These are phyloP conservation scores for Pythium chondricola DNA, from an alignment of 352 stramenopile species.

Conservation along the genomic window DNA sequence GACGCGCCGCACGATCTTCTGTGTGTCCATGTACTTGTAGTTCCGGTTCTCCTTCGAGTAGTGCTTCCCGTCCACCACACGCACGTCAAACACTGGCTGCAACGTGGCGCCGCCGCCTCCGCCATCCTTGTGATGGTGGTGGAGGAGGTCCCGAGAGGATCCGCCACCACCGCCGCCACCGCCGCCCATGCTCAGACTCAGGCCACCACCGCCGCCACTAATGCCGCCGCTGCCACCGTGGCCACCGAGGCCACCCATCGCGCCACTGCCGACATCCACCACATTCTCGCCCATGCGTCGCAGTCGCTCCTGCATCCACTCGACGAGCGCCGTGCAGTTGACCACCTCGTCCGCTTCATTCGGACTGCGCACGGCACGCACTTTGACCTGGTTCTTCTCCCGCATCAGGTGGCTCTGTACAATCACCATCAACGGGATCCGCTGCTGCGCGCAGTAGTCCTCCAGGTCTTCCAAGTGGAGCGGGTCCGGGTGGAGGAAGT, in stretches of 20 bases:
- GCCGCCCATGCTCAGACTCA: not conserved
- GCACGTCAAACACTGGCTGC: conserved; percentile 73
- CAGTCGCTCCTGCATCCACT: conserved; percentile 55
- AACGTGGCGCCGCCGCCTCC: conserved; percentile 12
- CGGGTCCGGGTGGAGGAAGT: conserved; percentile 79
- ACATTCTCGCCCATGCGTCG: conserved; percentile 8
- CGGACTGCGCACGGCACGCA: conserved; percentile 63
- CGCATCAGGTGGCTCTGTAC: conserved; percentile 79
- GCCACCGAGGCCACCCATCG: conserved; percentile 1
- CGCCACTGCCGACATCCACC: too few relatives aligned
- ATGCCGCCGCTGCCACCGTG: not conserved
- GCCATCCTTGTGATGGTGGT: not conserved
- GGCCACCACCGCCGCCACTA: not conserved
- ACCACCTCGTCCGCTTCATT: conserved; percentile 65
- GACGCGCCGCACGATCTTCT: conserved; percentile 76
- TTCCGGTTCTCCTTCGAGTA: conserved; percentile 55
- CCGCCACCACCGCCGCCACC: conserved; percentile 1
- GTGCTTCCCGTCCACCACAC: conserved; percentile 66
- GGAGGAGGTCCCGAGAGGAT: conserved; percentile 6
- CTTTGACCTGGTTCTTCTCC: conserved; percentile 83
- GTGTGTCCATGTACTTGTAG: conserved; percentile 58
- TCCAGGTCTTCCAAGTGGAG: conserved; percentile 79
- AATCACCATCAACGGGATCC: conserved; percentile 81
- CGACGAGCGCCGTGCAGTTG: conserved; percentile 50
- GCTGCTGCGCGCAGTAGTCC: conserved; percentile 71